Evolutionary conservation across 257 asterid species (phyloP).

Genomic region (Handroanthus guayacan): DNA sequence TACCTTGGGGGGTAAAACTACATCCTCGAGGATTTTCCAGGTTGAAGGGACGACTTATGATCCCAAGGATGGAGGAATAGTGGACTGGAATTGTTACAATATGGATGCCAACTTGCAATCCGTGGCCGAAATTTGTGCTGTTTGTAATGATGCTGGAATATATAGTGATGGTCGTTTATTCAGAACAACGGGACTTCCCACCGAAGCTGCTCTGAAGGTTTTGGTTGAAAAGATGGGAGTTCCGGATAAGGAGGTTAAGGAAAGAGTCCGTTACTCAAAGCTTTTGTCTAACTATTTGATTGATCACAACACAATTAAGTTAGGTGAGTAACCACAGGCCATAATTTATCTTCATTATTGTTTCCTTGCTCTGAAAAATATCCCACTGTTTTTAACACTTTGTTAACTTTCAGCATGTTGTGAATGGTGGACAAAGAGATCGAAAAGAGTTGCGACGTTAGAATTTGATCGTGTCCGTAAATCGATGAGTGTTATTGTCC

Average conservation of each 20-base stretch:
- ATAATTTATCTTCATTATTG: constrained; percentile 19
- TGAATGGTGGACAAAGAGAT: constrained; percentile 82
- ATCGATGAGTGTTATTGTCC: constrained; percentile 86
- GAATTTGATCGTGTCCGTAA: constrained; percentile 92
- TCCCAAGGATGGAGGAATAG: constrained; percentile 80
- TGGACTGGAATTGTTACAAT: constrained; percentile 65
- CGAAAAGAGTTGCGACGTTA: constrained; percentile 71
- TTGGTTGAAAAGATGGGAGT: constrained; percentile 91
- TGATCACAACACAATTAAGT: constrained; percentile 59
- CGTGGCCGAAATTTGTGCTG: constrained; percentile 75
- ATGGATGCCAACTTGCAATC: constrained; percentile 71
- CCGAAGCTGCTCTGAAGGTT: constrained; percentile 95
- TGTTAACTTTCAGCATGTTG: constrained; percentile 59
- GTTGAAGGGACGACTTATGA: constrained; percentile 76
- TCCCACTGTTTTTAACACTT: constrained; percentile 16
- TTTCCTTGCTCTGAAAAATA: neutral
- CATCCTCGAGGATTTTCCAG: constrained; percentile 43
- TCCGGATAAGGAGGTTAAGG: constrained; percentile 60
- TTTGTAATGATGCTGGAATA: constrained; percentile 86
- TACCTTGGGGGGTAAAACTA: constrained; percentile 55
- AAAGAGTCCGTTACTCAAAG: constrained; percentile 51
- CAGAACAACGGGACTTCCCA: constrained; percentile 81
- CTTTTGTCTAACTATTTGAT: constrained; percentile 65
- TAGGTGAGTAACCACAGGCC: constrained; percentile 52
- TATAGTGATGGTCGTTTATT: constrained; percentile 63